Evolutionary conservation across 2,329 filamentous ascomycete species (phyloP), one percentile per base, ranked within the genome.

Genomic region (Mollisia scopiformis): DNA sequence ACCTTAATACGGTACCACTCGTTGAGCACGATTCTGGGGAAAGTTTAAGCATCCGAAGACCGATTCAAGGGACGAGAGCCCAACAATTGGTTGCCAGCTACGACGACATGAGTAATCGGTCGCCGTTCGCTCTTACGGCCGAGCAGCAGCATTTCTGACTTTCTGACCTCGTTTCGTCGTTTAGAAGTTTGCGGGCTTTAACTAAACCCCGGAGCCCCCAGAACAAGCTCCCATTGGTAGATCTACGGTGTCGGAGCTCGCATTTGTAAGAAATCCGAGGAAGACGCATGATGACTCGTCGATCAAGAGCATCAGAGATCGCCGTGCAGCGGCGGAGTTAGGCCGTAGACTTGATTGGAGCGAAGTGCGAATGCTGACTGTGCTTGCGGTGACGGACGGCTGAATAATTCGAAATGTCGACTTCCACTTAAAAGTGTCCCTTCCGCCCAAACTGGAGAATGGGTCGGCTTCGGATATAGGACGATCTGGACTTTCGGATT

Each of bases 361-460:
- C 31, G 10, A 21, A 16, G 46, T 58, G 37, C 56, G 56, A 58
- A 43, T 53, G 49, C 56, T 58, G 56, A 58, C 56, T 58, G 56
- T 53, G 56, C 56, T 14, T 11, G 25, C 35, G 23, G 56, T 46
- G 37, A 53, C 19, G 25, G 14, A 53, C 31, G 37, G 56, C 56
- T 58, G 56, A 54, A n/a, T 47, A 58, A 58, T 47, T 53, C 39
- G 28, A 27, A 46, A 10, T 27, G 3, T 30, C 49, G 27, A 31
- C 49, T 23, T 46, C 31, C 47, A 41, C 31, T 58, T 53, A 58
- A 58, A 53, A 53, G 23, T 37, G 35, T 27, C 49, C 19, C 37
- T 46, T 49, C 43, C 49, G n/a, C 46, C 25, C 41, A 30, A 28
- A 30, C 28, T 47, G 49, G 23, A 16, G 25, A 33, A 21, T 51